These are phyloP conservation scores for Annulohypoxylon bovei DNA, from an alignment of 495 filamentous ascomycete genomes.

Conservation along the genomic window DNA sequence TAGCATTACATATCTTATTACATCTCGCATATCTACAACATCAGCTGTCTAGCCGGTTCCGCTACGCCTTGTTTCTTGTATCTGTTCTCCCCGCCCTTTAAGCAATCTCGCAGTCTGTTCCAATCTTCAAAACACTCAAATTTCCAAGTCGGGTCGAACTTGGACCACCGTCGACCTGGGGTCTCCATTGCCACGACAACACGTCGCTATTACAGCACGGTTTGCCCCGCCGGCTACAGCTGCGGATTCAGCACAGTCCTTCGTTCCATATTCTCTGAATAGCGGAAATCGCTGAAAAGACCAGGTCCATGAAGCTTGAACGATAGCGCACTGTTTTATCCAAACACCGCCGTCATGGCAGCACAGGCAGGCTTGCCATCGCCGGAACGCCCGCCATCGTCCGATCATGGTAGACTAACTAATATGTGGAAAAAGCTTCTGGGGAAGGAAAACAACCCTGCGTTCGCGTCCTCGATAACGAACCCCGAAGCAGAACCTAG, in stretches of 20 bases:
- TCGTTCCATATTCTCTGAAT: constrained; percentile 11
- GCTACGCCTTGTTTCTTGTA: constrained; percentile 29
- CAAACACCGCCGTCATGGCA: constrained; percentile 37
- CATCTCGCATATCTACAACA: constrained; percentile 30
- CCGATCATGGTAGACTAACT: constrained; percentile 42
- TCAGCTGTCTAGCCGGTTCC: constrained; percentile 16
- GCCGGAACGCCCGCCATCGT: constrained; percentile 30
- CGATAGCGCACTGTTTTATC: constrained; percentile 27
- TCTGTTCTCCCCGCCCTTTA: constrained; percentile 19
- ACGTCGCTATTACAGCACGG: constrained; percentile 8
- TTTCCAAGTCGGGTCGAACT: constrained; percentile 20
- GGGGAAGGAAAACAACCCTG: constrained; percentile 40
- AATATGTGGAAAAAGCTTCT: constrained; percentile 48
- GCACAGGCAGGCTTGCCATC: constrained; percentile 30
- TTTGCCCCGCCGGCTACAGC: constrained; percentile 21
- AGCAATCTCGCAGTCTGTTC: constrained; percentile 18
- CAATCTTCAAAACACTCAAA: constrained; percentile 10
- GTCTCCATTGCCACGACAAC: constrained; percentile 33
- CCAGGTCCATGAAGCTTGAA: constrained; percentile 29
- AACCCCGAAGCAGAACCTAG: constrained; percentile 42
- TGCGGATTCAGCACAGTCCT: neutral
- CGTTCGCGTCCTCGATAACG: constrained; percentile 19
- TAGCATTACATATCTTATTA: constrained; percentile 17
- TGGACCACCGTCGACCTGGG: constrained; percentile 16
- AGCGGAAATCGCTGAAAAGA: constrained; percentile 20